A percentile compares a stretch with the other conserved stretches of the same genome.
These are phyloP conservation scores for Carpinus fangiana DNA, from an alignment of 306 rosid genomes.

Conservation along the genomic window DNA sequence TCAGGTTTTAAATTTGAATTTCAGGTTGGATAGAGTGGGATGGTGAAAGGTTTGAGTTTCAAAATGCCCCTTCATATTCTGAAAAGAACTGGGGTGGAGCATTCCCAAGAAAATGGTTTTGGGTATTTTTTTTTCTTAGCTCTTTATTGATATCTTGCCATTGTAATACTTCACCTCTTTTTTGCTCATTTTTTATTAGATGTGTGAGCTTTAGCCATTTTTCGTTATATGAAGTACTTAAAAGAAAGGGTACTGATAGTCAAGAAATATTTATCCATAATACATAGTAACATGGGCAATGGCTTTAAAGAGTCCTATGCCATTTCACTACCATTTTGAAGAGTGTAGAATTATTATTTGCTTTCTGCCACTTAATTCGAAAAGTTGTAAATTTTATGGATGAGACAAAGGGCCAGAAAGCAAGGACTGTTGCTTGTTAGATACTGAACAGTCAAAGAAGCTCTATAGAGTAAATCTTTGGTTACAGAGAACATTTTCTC, in stretches of 20 bases:
- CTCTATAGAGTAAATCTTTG: slow-evolving; percentile 6
- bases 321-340: slow-evolving; percentile 13
- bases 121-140: slow-evolving; percentile 56
- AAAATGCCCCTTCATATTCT: slow-evolving; percentile 88
- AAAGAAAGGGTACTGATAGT: slow-evolving; percentile 1
- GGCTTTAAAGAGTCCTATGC: background rate
- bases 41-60: slow-evolving; percentile 84
- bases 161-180: slow-evolving; percentile 13
- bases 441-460: background rate
- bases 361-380: slow-evolving; percentile 5
- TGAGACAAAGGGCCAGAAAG: background rate
- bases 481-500: background rate
- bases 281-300: background rate
- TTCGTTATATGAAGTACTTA: background rate
- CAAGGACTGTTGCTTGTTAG: slow-evolving; percentile 10
- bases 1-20: slow-evolving; percentile 40
- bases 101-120: slow-evolving; percentile 98
- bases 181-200: slow-evolving; percentile 1
- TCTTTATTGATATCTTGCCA: slow-evolving; percentile 24
- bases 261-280: background rate
- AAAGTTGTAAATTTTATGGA: slow-evolving; percentile 9
- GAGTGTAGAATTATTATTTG: slow-evolving; percentile 7
- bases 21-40: slow-evolving; percentile 99
- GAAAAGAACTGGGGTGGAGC: slow-evolving; percentile 99
- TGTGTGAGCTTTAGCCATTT: background rate